Conservation (phyloP, 1,139 yeast genomes). For the Eremothecium cymbalariae region DNA sequence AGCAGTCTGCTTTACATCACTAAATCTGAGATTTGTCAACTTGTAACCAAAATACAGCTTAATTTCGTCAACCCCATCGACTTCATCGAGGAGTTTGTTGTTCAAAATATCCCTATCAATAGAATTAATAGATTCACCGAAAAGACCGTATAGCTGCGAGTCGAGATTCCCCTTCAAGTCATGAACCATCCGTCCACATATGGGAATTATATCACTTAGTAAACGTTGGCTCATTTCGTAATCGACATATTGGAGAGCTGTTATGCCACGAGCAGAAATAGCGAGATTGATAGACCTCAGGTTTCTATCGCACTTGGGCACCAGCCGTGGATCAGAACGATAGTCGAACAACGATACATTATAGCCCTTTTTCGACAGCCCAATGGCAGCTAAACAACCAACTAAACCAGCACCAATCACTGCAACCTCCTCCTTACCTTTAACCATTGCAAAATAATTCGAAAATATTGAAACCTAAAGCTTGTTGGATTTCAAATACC, state of each 20-base stretch:
- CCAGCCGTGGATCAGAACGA: slow-evolving; percentile 37
- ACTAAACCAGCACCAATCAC: slow-evolving; percentile 83
- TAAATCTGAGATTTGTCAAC: slow-evolving; percentile 37
- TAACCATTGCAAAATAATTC: no score
- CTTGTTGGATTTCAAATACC: no score
- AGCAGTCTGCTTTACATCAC: slow-evolving; percentile 24
- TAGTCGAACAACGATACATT: slow-evolving; percentile 64
- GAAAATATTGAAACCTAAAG: no score
- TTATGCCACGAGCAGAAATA: slow-evolving; percentile 73
- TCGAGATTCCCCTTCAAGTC: slow-evolving; percentile 54
- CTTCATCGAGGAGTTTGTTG: slow-evolving; percentile 49
- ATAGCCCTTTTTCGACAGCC: slow-evolving; percentile 66
- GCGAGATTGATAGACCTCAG: slow-evolving; percentile 79
- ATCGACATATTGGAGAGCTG: slow-evolving; percentile 59
- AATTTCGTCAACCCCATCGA: slow-evolving; percentile 38
- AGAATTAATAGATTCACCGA: slow-evolving; percentile 79
- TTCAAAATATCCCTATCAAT: slow-evolving; percentile 72
- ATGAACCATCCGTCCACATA: slow-evolving; percentile 89
- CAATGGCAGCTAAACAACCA: slow-evolving; percentile 80
- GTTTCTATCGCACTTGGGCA: slow-evolving; percentile 32
- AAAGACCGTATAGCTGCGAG: slow-evolving; percentile 71
- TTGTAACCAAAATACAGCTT: slow-evolving; percentile 51
- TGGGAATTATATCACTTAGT: slow-evolving; percentile 60
- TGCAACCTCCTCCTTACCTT: no score
- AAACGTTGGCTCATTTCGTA: slow-evolving; percentile 48